phyloP scores from a whole-genome alignment of 1,139 yeast genomes.

The Scheffersomyces lignicola region DNA sequence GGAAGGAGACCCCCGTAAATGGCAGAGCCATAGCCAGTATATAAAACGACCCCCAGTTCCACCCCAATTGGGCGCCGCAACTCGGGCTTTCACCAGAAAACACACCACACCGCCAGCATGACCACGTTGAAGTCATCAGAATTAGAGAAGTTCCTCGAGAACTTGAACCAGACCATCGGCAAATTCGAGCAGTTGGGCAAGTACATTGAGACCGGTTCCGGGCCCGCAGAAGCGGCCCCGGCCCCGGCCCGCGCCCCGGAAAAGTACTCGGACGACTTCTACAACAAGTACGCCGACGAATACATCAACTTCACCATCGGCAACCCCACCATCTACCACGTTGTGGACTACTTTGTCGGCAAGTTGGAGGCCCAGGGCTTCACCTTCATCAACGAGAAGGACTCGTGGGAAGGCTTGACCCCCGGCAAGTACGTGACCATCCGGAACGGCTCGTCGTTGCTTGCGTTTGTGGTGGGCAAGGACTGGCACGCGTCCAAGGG shows the following conservation, averaged over 20 bases:
- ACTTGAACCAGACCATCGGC: neutral
- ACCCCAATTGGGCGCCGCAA: too few species aligned
- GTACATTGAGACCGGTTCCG: neutral
- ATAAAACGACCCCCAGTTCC: too few species aligned
- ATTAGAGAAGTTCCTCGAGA: neutral
- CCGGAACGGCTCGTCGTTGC: constrained; percentile 37
- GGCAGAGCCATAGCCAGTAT: too few species aligned
- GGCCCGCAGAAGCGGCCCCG: neutral
- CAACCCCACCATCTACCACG: constrained; percentile 47
- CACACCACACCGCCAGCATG: too few species aligned
- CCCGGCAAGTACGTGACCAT: constrained; percentile 32
- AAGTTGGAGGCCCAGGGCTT: constrained; percentile 32
- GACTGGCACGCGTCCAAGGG: constrained; percentile 42
- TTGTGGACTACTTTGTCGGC: constrained; percentile 27
- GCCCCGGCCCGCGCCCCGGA: neutral
- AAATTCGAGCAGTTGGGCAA: constrained; percentile 2
- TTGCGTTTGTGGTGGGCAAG: constrained; percentile 42
- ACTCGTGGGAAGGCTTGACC: constrained; percentile 19
- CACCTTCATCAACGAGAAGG: constrained; percentile 27
- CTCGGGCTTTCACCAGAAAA: too few species aligned
- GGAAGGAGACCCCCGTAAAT: too few species aligned
- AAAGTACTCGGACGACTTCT: constrained; percentile 23
- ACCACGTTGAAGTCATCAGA: constrained; percentile 1
- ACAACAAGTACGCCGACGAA: constrained; percentile 32
- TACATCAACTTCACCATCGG: constrained; percentile 39